Percentiles rank a stretch among this genome's conserved stretches.
phyloP scores from a whole-genome alignment of 495 filamentous ascomycete species.

The Cladorrhinum samala region DNA sequence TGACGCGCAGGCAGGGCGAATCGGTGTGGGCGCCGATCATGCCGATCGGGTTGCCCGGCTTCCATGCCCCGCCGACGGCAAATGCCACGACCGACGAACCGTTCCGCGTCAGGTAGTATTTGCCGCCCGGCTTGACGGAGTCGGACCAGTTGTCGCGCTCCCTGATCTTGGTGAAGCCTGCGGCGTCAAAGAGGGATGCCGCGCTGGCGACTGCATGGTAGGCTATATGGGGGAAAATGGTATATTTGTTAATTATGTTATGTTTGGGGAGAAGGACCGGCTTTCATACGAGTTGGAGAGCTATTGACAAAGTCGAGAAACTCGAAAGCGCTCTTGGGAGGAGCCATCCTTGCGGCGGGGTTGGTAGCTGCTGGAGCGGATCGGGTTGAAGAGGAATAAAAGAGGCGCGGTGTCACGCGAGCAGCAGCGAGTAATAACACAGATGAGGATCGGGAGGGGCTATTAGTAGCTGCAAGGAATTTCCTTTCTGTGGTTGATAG shows the following conservation, averaged over 20 bases:
- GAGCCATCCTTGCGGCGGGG: constrained; percentile 44
- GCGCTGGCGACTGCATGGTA: constrained; percentile 88
- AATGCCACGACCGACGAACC: constrained; percentile 92
- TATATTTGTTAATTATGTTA: neutral
- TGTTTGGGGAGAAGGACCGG: neutral
- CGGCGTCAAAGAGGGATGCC: constrained; percentile 65
- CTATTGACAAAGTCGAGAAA: constrained; percentile 92
- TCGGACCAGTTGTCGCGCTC: constrained; percentile 87
- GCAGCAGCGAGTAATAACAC: neutral
- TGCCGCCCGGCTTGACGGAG: constrained; percentile 75
- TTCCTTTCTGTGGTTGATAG: too few relatives aligned
- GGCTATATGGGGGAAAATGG: too few relatives aligned
- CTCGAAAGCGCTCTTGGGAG: constrained; percentile 62
- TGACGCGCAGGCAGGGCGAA: constrained; percentile 82
- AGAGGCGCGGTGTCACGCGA: neutral
- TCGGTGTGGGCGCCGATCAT: constrained; percentile 98
- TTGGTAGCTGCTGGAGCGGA: neutral
- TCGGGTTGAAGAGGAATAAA: constrained; percentile 1
- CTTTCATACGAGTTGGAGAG: constrained; percentile 78
- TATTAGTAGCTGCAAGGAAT: too few relatives aligned
- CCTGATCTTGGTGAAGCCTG: constrained; percentile 83
- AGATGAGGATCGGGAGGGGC: too few relatives aligned
- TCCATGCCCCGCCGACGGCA: constrained; percentile 87
- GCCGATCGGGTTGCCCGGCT: constrained; percentile 85
- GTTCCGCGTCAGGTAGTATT: constrained; percentile 95